These are phyloP conservation scores for Trypanosomatidae sp. DNA, from an alignment of 208 protist species.

Conservation along the genomic window DNA sequence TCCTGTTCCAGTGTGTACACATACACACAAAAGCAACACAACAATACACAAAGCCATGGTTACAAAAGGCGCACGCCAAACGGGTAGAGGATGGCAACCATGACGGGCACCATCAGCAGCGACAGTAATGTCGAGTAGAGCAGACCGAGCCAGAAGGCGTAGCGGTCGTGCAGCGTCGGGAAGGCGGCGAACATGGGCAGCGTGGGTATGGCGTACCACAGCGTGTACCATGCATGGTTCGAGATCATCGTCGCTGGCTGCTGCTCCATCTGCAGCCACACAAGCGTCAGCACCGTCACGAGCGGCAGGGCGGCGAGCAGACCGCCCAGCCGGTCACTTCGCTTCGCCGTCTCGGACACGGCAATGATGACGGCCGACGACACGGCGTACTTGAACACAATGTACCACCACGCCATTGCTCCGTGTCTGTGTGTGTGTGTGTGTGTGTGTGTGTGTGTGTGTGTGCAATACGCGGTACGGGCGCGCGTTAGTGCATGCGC, in stretches of 20 bases:
- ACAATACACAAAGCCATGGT: no score
- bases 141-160: constrained; percentile 7
- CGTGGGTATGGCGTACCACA: constrained; percentile 17
- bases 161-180: constrained; percentile 7
- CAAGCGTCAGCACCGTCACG: constrained; percentile 10
- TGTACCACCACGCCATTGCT: background rate
- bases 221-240: constrained; percentile 14
- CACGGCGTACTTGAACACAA: constrained; percentile 9
- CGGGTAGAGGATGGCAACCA: constrained; percentile 2
- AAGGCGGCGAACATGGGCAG: constrained; percentile 13
- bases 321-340: constrained; percentile 14
- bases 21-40: no score
- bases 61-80: constrained; percentile 6
- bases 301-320: constrained; percentile 11
- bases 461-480: no score
- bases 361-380: constrained; percentile 9
- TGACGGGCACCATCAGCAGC: background rate
- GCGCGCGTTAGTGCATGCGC: background rate
- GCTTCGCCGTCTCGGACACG: constrained; percentile 14
- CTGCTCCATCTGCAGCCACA: constrained; percentile 15
- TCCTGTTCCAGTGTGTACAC: background rate
- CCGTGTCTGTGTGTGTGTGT: background rate
- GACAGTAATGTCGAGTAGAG: constrained; percentile 1
- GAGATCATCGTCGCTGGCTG: constrained; percentile 7
- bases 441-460: background rate